Conservation (phyloP, 495 filamentous ascomycete species). For the Trichoderma orchidacearum region DNA sequence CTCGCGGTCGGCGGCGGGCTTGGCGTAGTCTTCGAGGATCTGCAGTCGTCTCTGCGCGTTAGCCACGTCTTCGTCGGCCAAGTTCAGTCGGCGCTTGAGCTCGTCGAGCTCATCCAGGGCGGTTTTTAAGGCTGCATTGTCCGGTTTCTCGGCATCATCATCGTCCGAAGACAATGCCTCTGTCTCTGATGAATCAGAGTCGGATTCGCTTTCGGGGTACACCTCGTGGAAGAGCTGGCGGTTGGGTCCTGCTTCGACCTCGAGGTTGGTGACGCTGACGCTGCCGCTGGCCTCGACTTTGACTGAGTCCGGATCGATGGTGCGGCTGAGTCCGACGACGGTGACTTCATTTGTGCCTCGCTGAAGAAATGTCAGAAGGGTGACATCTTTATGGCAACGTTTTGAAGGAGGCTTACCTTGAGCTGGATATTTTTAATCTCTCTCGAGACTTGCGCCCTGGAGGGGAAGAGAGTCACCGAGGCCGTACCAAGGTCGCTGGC, state of each 20-base stretch:
- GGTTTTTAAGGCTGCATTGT: conserved; percentile 11
- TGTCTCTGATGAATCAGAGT: conserved; percentile 15
- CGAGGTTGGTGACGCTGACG: conserved; percentile 52
- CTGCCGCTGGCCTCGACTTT: conserved; percentile 54
- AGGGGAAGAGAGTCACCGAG: conserved; percentile 48
- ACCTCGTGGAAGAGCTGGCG: conserved; percentile 42
- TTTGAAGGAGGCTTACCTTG: conserved; percentile 23
- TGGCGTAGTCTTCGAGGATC: conserved; percentile 31
- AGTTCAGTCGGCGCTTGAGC: conserved; percentile 12
- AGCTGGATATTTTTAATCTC: conserved; percentile 46
- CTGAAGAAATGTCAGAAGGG: too few relatives aligned
- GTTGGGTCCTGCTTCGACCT: conserved; percentile 48
- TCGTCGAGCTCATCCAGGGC: conserved; percentile 13
- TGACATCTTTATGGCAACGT: not conserved
- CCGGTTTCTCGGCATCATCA: conserved; percentile 12
- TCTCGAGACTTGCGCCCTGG: conserved; percentile 45
- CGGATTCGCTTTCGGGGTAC: conserved; percentile 34
- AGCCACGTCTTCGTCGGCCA: conserved; percentile 16
- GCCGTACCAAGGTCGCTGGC: conserved; percentile 43
- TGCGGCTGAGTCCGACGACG: conserved; percentile 50
- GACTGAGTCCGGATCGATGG: conserved; percentile 51
- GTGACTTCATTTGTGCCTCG: conserved; percentile 50
- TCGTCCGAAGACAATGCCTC: conserved; percentile 23
- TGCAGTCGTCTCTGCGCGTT: conserved; percentile 24
- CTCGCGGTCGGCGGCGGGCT: conserved; percentile 21